Evolutionary conservation across 1,284 basidiomycete species (phyloP).

Genomic region (Ceratobasidium sp.): DNA sequence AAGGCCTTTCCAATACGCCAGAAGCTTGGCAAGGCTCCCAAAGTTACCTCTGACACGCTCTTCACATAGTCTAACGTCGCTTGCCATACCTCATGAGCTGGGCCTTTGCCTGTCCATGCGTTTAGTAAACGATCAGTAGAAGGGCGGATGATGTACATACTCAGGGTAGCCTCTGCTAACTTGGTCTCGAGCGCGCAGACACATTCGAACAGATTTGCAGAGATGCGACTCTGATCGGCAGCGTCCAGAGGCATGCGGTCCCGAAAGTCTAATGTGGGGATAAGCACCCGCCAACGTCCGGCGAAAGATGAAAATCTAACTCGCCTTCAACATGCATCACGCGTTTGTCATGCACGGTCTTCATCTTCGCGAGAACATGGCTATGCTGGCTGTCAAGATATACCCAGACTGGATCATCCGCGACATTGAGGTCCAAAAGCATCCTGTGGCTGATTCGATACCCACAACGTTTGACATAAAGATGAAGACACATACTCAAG

Average conservation of each 20-base stretch:
- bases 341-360: constrained; percentile 68
- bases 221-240: constrained; percentile 54
- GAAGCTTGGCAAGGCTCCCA: constrained; percentile 82
- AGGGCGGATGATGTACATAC: constrained; percentile 58
- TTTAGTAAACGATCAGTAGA: constrained; percentile 16
- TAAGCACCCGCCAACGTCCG: constrained; percentile 19
- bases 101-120: constrained; percentile 62
- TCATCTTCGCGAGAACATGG: constrained; percentile 84
- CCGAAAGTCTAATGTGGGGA: constrained; percentile 9
- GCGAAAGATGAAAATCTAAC: constrained; percentile 47
- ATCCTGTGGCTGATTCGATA: constrained; percentile 63
- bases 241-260: constrained; percentile 23
- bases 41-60: constrained; percentile 60
- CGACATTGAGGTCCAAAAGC: constrained; percentile 81
- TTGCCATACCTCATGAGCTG: constrained; percentile 83
- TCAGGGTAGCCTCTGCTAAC: constrained; percentile 68
- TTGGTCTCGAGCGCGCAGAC: constrained; percentile 70
- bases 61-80: constrained; percentile 70
- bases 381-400: constrained; percentile 95
- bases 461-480: constrained; percentile 13
- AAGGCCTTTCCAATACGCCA: constrained; percentile 93
- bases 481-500: constrained; percentile 76
- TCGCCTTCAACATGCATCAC: constrained; percentile 67
- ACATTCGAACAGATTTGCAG: constrained; percentile 66
- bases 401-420: constrained; percentile 90